phyloP scores from a whole-genome alignment of 2,329 filamentous ascomycete species.

The Drechslera avenae region DNA sequence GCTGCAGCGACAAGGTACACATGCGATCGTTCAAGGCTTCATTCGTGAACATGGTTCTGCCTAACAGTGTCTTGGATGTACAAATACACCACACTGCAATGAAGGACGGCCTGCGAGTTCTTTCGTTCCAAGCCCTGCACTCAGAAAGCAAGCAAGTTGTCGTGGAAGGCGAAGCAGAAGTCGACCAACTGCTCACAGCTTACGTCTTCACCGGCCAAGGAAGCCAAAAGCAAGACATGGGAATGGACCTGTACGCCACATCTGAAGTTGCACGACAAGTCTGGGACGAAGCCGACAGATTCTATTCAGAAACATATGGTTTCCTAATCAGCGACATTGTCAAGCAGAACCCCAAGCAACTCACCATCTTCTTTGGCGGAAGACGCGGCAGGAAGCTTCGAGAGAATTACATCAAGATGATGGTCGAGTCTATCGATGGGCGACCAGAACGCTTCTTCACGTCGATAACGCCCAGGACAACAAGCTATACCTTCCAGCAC shows the following conservation, averaged over 20 bases:
- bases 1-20: neutral
- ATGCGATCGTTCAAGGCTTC: slow-evolving; percentile 6
- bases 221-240: slow-evolving; percentile 49
- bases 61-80: slow-evolving; percentile 38
- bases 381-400: slow-evolving; percentile 38
- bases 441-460: slow-evolving; percentile 18
- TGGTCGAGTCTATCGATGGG: slow-evolving; percentile 13
- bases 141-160: slow-evolving; percentile 38
- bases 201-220: slow-evolving; percentile 53
- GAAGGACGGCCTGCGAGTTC: slow-evolving; percentile 31
- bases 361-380: slow-evolving; percentile 49
- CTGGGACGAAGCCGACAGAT: slow-evolving; percentile 61
- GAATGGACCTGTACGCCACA: slow-evolving; percentile 50
- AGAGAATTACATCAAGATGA: slow-evolving; percentile 43
- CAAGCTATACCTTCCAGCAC: slow-evolving; percentile 22
- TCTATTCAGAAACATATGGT: slow-evolving; percentile 45
- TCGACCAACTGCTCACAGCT: slow-evolving; percentile 42
- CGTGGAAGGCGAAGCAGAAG: slow-evolving; percentile 34
- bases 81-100: slow-evolving; percentile 6
- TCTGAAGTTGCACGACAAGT: slow-evolving; percentile 39
- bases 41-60: slow-evolving; percentile 9
- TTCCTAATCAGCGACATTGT: slow-evolving; percentile 47
- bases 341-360: slow-evolving; percentile 44
- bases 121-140: slow-evolving; percentile 40
- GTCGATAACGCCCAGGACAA: slow-evolving; percentile 8